These are phyloP conservation scores for Pseudozyma thailandica DNA, from an alignment of 1,284 basidiomycete genomes.

Conservation along the genomic window DNA sequence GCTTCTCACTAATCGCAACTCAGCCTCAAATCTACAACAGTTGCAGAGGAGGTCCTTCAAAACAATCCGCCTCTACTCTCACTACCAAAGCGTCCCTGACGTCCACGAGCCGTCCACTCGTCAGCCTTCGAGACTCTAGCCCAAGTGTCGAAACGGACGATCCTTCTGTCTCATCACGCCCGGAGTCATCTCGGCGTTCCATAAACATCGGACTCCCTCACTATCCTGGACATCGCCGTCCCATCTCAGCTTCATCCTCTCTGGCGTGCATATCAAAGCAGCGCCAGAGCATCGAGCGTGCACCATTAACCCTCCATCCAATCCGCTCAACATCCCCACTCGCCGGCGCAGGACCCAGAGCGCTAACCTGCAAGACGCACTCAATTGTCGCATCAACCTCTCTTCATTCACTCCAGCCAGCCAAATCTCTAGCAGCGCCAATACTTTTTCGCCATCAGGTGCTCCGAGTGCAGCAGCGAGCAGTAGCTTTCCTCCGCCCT, in stretches of 20 bases:
- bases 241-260: neutral
- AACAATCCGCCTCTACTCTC: too few species aligned
- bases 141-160: too few species aligned
- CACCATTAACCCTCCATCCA: constrained; percentile 49
- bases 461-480: constrained; percentile 7
- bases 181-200: neutral
- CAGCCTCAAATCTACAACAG: too few species aligned
- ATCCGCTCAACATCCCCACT: constrained; percentile 48
- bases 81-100: too few species aligned
- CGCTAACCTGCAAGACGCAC: constrained; percentile 54
- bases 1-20: too few species aligned
- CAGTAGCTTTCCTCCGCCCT: constrained; percentile 26
- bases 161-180: neutral
- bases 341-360: constrained; percentile 51
- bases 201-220: neutral
- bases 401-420: constrained; percentile 22
- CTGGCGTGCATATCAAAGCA: constrained; percentile 37
- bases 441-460: neutral
- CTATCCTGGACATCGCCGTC: neutral
- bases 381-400: constrained; percentile 51
- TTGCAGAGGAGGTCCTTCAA: too few species aligned
- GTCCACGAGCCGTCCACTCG: too few species aligned
- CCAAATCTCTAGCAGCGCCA: neutral
- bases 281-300: constrained; percentile 27
- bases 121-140: too few species aligned